Percentiles rank a stretch among this genome's conserved stretches.
Conservation (phyloP, 2,329 filamentous ascomycete species). For the Cephalotrichum gorgonifer region DNA sequence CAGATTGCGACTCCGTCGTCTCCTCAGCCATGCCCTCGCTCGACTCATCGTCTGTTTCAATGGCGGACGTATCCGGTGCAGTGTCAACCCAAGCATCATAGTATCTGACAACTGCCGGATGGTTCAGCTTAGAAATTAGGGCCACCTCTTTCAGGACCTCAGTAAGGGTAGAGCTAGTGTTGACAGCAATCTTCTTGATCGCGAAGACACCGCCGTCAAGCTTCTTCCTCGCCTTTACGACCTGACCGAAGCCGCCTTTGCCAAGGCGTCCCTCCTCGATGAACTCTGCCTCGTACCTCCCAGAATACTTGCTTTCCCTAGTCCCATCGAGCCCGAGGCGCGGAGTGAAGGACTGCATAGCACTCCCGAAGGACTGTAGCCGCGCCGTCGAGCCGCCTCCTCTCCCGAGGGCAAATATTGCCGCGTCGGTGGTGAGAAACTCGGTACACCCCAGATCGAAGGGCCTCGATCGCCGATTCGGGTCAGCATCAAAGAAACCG, state of each 20-base stretch:
- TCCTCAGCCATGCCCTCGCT: constrained; percentile 30
- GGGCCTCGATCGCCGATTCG: constrained; percentile 74
- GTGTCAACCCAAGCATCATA: constrained; percentile 94
- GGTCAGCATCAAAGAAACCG: constrained; percentile 76
- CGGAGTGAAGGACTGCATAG: constrained; percentile 15
- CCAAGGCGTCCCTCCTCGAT: constrained; percentile 81
- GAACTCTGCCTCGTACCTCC: constrained; percentile 79
- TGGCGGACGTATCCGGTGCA: constrained; percentile 31
- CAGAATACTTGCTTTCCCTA: constrained; percentile 15
- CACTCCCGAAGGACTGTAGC: constrained; percentile 21
- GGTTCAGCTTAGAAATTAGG: constrained; percentile 82
- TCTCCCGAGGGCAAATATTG: constrained; percentile 28
- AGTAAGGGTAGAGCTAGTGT: constrained; percentile 42
- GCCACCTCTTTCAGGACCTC: constrained; percentile 80
- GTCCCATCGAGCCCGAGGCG: constrained; percentile 2
- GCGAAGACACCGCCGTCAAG: constrained; percentile 90
- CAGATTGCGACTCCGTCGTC: constrained; percentile 17
- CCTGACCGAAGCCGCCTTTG: constrained; percentile 91
- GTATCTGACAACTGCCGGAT: constrained; percentile 78
- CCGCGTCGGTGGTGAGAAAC: constrained; percentile 55
- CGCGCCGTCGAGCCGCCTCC: background rate
- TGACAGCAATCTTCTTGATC: constrained; percentile 85
- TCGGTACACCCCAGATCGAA: constrained; percentile 61
- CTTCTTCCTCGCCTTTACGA: constrained; percentile 90
- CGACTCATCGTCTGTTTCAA: constrained; percentile 36